Evolutionary conservation across 768 basidiomycete genomes (phyloP), one percentile per base, ranked within the genome.

Genomic region (Daedalea quercina): DNA sequence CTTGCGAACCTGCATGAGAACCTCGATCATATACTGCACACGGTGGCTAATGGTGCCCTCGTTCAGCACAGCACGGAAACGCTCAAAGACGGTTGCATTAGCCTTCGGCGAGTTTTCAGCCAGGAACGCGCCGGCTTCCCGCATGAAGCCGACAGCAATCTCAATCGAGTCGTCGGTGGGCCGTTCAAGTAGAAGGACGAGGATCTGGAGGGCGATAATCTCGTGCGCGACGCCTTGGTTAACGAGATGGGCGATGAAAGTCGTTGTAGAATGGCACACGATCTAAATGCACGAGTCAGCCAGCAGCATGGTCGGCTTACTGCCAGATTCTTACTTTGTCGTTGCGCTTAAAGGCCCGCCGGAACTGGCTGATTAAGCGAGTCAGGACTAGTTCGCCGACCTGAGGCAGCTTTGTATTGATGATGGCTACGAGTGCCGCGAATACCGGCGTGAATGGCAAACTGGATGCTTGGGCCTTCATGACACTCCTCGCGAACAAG

Each of bases 11-110:
- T 98, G 96, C 91, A 99, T 98, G 44, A 98, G 77, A 2, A 98
- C 96, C 71, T 98, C 96, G 60, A 99, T 92, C 96, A 97, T 97
- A 71, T 97, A 99, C 66, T 98, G 96, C 25, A 95, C 91, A 60
- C 96, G 84, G 61, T 98, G 94, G 63, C 90, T 94, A 68, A 99
- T 95, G 42, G 79, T 74, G 23, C 93, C 93, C 68, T 98, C 96
- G 69, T 98, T 96, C 31, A 99, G 74, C 9, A 97, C 93, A 0
- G 92, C 91, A 44, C 96, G 87, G 82, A 98, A 97, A 22, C 94
- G 89, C 67, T 98, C 96, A 65, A 85, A 98, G 33, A 96, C 87
- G 34, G 84, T 85, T n/a, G 90, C 87, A 63, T 92, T 96, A 57
- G 91, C 94, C 67, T 94, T 94, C 23, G 95, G 92, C 1, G 90